Evolutionary conservation across 176 grass and related monocot species (phyloP).

Genomic region (Stipa capillata): DNA sequence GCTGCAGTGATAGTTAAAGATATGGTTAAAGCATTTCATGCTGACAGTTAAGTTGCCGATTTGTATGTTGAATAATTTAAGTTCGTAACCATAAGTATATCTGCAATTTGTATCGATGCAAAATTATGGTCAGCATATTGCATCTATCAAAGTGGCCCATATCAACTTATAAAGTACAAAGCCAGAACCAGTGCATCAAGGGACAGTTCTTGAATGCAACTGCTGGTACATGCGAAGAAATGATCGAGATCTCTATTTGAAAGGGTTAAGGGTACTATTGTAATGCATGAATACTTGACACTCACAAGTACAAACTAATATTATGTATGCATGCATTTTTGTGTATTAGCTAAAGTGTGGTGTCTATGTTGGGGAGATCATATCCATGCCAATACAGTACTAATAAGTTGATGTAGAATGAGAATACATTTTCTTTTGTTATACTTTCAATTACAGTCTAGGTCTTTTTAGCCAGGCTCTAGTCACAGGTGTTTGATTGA

Average conservation of each 20-base stretch:
- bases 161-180: background rate
- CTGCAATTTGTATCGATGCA: background rate
- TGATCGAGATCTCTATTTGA: no score
- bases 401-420: background rate
- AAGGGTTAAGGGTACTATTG: background rate
- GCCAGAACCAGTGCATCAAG: background rate
- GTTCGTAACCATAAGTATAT: background rate
- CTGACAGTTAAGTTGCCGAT: background rate
- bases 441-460: background rate
- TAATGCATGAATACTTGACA: background rate
- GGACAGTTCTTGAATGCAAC: no score
- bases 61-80: background rate
- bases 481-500: background rate
- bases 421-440: background rate
- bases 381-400: background rate
- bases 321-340: background rate
- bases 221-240: no score
- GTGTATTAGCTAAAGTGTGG: background rate
- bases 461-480: background rate
- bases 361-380: background rate
- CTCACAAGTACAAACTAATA: background rate
- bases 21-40: background rate
- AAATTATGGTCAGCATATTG: background rate
- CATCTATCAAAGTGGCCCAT: background rate
- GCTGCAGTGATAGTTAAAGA: no score